These are phyloP conservation scores for Pelargonium nanum DNA, from an alignment of 345 rosid genomes.

Conservation along the genomic window DNA sequence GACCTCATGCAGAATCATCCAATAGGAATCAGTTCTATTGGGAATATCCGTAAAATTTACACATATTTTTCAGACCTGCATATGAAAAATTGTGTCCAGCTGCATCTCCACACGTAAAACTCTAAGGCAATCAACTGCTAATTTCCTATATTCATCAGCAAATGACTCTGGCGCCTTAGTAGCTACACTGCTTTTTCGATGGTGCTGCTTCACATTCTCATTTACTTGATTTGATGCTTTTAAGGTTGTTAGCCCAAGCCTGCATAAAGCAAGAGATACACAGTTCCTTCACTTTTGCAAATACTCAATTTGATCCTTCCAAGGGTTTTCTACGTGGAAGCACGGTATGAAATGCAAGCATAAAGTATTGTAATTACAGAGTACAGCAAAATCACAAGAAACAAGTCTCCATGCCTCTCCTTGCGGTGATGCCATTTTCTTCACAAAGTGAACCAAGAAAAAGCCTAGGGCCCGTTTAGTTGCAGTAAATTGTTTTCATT, in stretches of 20 bases:
- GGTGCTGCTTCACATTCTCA: slow-evolving; percentile 32
- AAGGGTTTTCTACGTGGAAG: background rate
- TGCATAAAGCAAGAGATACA: slow-evolving; percentile 15
- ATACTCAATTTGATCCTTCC: too few relatives aligned
- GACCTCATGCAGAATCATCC: background rate
- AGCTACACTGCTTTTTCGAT: slow-evolving; percentile 29
- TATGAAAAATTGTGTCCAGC: slow-evolving; percentile 81
- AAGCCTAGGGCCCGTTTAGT: too few relatives aligned
- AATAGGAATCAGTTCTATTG: background rate
- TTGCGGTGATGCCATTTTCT: too few relatives aligned
- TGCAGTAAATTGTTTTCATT: too few relatives aligned
- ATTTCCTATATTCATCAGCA: slow-evolving; percentile 87
- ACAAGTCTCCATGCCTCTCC: too few relatives aligned
- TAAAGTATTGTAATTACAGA: too few relatives aligned
- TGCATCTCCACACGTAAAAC: slow-evolving; percentile 97
- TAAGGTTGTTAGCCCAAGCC: slow-evolving; percentile 63
- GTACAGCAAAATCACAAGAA: too few relatives aligned
- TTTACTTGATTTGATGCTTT: slow-evolving; percentile 42
- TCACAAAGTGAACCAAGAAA: too few relatives aligned
- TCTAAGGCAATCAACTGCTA: slow-evolving; percentile 90
- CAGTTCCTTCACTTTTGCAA: background rate
- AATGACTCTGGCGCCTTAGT: slow-evolving; percentile 55
- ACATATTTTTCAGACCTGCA: slow-evolving; percentile 55
- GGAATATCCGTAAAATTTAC: background rate
- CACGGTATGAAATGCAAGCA: background rate